Percentiles rank a stretch among this genome's conserved stretches.
Evolutionary conservation across 257 asterid species (phyloP).

Genomic region (Solanum chilense): DNA sequence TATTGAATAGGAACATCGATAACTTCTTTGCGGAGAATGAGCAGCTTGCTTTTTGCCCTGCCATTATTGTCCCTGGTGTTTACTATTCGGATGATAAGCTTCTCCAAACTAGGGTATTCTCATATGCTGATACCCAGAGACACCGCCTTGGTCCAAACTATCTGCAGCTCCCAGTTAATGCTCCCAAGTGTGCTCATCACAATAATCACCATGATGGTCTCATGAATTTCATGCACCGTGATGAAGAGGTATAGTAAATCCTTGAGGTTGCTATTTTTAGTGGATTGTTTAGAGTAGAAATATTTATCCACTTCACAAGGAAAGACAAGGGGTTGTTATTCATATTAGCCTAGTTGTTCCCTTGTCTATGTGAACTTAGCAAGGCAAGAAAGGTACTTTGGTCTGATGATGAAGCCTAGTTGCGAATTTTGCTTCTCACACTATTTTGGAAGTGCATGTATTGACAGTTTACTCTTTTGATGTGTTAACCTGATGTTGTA

Average conservation of each 20-base stretch:
- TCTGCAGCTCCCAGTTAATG: conserved; percentile 42
- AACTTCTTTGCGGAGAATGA: conserved; percentile 55
- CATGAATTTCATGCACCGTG: conserved; percentile 46
- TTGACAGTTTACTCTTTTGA: neutral
- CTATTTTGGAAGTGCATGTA: neutral
- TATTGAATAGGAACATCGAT: conserved; percentile 80
- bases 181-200: conserved; percentile 45
- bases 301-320: neutral
- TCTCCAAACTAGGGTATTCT: conserved; percentile 36
- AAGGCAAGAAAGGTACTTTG: neutral
- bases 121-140: conserved; percentile 39
- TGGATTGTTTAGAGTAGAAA: neutral
- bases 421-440: neutral
- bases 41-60: conserved; percentile 48
- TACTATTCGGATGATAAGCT: conserved; percentile 39
- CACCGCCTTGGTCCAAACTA: conserved; percentile 49
- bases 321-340: neutral
- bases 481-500: neutral
- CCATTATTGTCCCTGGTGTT: conserved; percentile 36
- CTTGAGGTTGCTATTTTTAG: neutral
- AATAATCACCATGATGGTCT: conserved; percentile 40
- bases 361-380: neutral
- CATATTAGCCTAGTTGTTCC: neutral
- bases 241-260: conserved; percentile 34
- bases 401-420: neutral